Base-by-base conservation (phyloP, 371 early-diverging fungal species). In the Mitosporidium daphniae region DNA sequence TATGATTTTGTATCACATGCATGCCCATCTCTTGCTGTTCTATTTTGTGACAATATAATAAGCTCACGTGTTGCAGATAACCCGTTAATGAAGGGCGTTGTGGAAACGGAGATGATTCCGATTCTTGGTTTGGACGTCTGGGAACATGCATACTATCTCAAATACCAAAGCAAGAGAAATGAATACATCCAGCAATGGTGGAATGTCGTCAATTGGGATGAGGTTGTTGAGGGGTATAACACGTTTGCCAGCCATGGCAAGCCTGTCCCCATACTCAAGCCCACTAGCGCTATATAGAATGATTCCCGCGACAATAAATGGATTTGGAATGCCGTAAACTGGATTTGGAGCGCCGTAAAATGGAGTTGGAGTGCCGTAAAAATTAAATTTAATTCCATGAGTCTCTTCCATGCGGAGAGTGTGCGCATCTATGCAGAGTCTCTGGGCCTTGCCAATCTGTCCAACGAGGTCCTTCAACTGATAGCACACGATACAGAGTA, bases 401-500 rank as follows among this genome's bases (percentile, higher is more conserved):
- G n/a, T n/a, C n/a, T n/a, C n/a, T n/a, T n/a, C n/a, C n/a, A n/a
- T n/a, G n/a, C n/a, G n/a, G n/a, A n/a, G n/a, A n/a, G n/a, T n/a
- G n/a, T n/a, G n/a, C n/a, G n/a, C n/a, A 20, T 20, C 7, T 46
- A 38, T 30, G 70, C 82, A 23, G 75, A 89, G 40, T 59, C 78
- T 0, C 51, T 71, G 8, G 89, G 89, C 19, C 50, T 91, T n/a
- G 44, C 56, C 12, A 61, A 67, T 34, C 53, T 93, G 17, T 77
- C 77, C 39, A 78, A 78, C 31, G 72, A 74, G 33, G 73, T 72
- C 3, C 61, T 82, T 3, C 37, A 52, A 7, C 65, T 73, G 2
- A 45, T 97, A 27, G 58, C 82, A 2, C 72, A 75, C 33, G 98
- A 97, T 44, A 68, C 80, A 13, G 95, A 89, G 44, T 86, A 80